Base-by-base conservation (phyloP, 768 basidiomycete genomes). In the Tricholoma sp. region DNA sequence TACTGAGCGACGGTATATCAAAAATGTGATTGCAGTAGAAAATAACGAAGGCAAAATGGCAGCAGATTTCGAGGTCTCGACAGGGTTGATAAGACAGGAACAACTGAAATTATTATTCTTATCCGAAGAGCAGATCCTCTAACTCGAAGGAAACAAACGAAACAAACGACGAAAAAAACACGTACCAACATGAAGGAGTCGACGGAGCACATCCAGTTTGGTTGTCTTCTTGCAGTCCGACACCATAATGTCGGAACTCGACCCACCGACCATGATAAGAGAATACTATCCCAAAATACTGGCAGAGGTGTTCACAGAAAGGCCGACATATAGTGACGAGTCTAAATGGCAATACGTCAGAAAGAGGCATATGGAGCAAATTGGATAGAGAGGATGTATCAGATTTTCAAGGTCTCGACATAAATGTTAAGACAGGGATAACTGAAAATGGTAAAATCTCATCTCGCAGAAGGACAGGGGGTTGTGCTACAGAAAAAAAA, bases 11-110 rank as follows among this genome's bases (percentile, higher is more conserved):
- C 45, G 36, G 20, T 17, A n/a, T 29, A 49, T 60, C 47, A 58
- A 59, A n/a, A 59, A 33, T 3, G 33, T 9, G 44, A 7, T 4
- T 8, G 42, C 8, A 11, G 12, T 17, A 44, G 24, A 18, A 57
- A 52, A 52, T 45, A 41, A 54, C 56, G 52, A 52, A 56, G 58
- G 56, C 49, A n/a, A 7, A n/a, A n/a, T n/a, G 7, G 2, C 49
- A 64, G 76, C 74, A 70, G 67, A 67, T 65, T 66, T 68, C 63
- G 64, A 61, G 42, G 47, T 65, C 63, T 70, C 68, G 68, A 68
- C 68, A 70, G 54, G 20, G 55, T 54, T 59, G 58, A 60, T 70
- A 66, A 70, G 68, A 68, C 67, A 70, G 68, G 68, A 67, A 68
- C 68, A 70, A 70, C 68, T 70, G 66, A 67, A 70, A 66, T 63